Evolutionary conservation across 2,329 filamentous ascomycete genomes (phyloP).

Genomic region (Cyphellophora europaea): DNA sequence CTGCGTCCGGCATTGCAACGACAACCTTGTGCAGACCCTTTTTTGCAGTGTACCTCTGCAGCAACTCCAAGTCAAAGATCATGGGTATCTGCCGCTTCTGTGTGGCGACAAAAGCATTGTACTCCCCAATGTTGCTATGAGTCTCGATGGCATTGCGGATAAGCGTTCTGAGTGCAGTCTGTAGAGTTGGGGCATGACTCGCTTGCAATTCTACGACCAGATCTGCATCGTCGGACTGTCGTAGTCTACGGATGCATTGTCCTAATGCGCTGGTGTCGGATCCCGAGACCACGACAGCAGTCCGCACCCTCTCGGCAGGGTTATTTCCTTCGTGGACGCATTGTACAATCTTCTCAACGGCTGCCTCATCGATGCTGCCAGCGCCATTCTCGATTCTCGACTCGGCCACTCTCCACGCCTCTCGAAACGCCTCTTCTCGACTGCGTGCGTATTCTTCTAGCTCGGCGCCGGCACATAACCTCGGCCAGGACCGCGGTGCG

Average conservation of each 20-base stretch:
- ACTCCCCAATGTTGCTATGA: slow-evolving; percentile 28
- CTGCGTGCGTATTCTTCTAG: slow-evolving; percentile 21
- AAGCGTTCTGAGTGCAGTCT: slow-evolving; percentile 36
- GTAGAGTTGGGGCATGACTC: slow-evolving; percentile 35
- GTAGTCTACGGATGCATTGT: slow-evolving; percentile 4
- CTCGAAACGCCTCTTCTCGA: slow-evolving; percentile 28
- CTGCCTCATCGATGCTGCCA: slow-evolving; percentile 29
- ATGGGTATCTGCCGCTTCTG: slow-evolving; percentile 31
- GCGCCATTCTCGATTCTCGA: slow-evolving; percentile 30
- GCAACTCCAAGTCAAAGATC: slow-evolving; percentile 36
- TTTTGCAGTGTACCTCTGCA: slow-evolving; percentile 31
- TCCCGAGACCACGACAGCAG: slow-evolving; percentile 12
- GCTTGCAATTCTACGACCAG: slow-evolving; percentile 32
- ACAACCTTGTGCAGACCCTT: slow-evolving; percentile 29
- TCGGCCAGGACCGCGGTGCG: slow-evolving; percentile 21
- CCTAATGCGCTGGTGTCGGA: slow-evolving; percentile 5
- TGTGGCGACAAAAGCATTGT: slow-evolving; percentile 28
- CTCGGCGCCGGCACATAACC: slow-evolving; percentile 31
- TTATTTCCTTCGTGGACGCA: slow-evolving; percentile 3
- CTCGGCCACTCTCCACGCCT: slow-evolving; percentile 30
- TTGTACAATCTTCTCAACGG: slow-evolving; percentile 25
- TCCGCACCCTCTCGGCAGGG: slow-evolving; percentile 5
- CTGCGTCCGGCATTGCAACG: slow-evolving; percentile 35
- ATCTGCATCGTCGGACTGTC: slow-evolving; percentile 1
- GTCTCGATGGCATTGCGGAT: slow-evolving; percentile 32